These are phyloP conservation scores for Rickenella mellea DNA, from an alignment of 768 basidiomycete species.

Conservation along the genomic window DNA sequence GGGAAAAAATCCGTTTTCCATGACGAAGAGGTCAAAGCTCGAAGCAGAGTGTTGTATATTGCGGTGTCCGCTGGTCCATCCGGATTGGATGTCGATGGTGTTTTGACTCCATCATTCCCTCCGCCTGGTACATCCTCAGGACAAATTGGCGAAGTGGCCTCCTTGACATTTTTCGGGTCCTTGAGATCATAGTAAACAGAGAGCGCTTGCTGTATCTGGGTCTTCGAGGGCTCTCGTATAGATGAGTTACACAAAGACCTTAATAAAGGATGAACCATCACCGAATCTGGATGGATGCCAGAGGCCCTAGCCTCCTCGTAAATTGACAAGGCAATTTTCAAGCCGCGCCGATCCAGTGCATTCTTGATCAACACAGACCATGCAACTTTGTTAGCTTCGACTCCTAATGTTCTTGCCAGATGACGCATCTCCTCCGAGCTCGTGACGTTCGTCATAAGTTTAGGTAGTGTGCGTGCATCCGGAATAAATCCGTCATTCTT, in stretches of 20 bases:
- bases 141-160: neutral
- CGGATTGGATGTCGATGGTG: too few species aligned
- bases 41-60: conserved; percentile 38
- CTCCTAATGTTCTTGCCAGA: conserved; percentile 29
- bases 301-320: conserved; percentile 36
- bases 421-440: conserved; percentile 30
- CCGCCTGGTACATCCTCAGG: neutral
- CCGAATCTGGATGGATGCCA: conserved; percentile 38
- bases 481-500: conserved; percentile 23
- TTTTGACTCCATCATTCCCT: neutral
- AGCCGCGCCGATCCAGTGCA: conserved; percentile 27
- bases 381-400: conserved; percentile 31
- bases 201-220: conserved; percentile 43
- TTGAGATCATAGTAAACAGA: conserved; percentile 41
- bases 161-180: conserved; percentile 6
- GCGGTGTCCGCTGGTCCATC: conserved; percentile 31
- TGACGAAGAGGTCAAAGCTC: conserved; percentile 26
- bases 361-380: conserved; percentile 53
- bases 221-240: conserved; percentile 26
- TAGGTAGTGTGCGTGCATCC: conserved; percentile 22
- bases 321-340: conserved; percentile 33
- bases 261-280: conserved; percentile 47
- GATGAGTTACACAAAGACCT: conserved; percentile 34
- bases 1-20: conserved; percentile 39
- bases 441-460: conserved; percentile 29